Evolutionary conservation across 2,329 filamentous ascomycete genomes (phyloP), one percentile per base, ranked within the genome.

Genomic region (Cytospora piceicola): DNA sequence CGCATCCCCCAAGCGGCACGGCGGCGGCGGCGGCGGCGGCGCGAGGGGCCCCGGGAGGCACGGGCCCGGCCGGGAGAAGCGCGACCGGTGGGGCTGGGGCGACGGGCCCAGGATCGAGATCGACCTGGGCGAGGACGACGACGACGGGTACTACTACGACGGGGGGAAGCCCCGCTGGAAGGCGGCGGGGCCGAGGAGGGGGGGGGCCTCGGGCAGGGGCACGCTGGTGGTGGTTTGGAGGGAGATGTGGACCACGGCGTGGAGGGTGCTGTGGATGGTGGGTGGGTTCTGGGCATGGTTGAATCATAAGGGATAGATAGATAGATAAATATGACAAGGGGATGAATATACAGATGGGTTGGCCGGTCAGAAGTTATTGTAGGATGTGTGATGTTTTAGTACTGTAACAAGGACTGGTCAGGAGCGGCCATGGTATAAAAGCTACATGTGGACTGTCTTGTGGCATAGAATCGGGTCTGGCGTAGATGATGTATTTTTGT

Each of bases 251-350:
- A 83, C 80, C 11, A 88, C 85, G 54, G 71, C 88, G 22, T 87
- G 85, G 78, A 81, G 85, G 57, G 88, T 93, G 4, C 81, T 81
- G 7, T 86, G 85, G 82, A 84, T 91, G 75, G 87, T 86, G 24
- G 75, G 88, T 54, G 69, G 79, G 17, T 88, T 88, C 75, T 95
- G 91, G 81, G 81, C 81, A 34, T 91, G 88, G 78, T 77, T 94
- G 71, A 81, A 89, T 64, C 87, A 84, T 78, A 82, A 82, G 72
- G 88, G 89, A 69, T 92, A 42, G 17, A 42, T 3, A 9, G 17
- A 20, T 17, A 42, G 15, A 42, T 20, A 6, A 42, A n/a, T n/a
- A 42, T 20, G 39, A 9, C 34, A 36, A 12, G 34, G 34, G 27
- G n/a, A n/a, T 36, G 11, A 36, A 15, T 14, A 36, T 36, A 36